phyloP scores from a whole-genome alignment of 163 green algal genomes.

The Chloroidium sp. region DNA sequence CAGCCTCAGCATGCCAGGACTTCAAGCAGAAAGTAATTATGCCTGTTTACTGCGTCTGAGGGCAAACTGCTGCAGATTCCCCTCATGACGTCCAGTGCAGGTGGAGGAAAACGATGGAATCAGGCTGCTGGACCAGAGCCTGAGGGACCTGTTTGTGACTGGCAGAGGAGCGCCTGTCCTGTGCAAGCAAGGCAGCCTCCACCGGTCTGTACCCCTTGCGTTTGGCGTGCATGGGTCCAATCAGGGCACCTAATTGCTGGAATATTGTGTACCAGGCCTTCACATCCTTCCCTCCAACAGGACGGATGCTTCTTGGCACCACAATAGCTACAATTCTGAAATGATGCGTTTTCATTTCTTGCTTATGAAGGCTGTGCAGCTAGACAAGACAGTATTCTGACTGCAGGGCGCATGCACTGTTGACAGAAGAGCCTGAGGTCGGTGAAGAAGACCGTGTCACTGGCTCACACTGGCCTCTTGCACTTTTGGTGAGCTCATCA shows the following conservation, averaged over 20 bases:
- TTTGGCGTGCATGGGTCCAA: not conserved
- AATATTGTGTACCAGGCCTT: not conserved
- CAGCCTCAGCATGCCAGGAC: too few relatives aligned
- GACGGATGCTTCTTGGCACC: not conserved
- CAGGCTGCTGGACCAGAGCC: not conserved
- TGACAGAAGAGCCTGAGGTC: too few relatives aligned
- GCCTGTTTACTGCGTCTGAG: too few relatives aligned
- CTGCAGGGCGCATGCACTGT: too few relatives aligned
- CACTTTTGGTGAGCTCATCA: too few relatives aligned
- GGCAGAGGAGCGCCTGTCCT: not conserved
- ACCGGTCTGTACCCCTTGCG: not conserved
- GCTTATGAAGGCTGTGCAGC: too few relatives aligned
- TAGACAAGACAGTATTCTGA: too few relatives aligned
- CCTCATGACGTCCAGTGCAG: not conserved
- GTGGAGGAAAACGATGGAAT: not conserved
- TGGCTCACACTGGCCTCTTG: not conserved
- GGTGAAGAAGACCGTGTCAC: not conserved
- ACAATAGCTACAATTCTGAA: not conserved
- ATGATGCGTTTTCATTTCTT: too few relatives aligned
- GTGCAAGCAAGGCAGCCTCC: not conserved
- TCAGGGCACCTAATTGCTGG: not conserved
- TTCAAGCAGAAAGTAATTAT: too few relatives aligned
- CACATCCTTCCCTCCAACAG: not conserved
- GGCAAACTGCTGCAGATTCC: too few relatives aligned
- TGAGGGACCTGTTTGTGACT: not conserved